A percentile compares a stretch with the other conserved stretches of the same genome.
Evolutionary conservation across 31 red algal species (phyloP).

Genomic region (Asparagopsis taxiformis): DNA sequence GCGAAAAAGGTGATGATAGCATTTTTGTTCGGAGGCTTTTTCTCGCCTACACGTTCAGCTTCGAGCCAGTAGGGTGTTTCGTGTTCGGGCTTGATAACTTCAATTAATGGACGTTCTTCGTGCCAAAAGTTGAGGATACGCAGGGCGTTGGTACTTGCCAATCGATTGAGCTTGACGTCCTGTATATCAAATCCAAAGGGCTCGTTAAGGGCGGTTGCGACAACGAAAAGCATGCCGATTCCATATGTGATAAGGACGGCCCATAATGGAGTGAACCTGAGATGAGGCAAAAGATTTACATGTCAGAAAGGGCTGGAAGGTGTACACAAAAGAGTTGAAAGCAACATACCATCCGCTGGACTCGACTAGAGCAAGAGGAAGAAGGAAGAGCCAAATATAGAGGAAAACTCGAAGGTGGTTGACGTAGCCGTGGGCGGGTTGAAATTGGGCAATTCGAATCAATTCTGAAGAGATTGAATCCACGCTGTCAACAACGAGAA

Average conservation of each 20-base stretch:
- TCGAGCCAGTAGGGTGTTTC: not conserved
- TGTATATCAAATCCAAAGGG: slow-evolving; percentile 49
- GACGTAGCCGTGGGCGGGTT: slow-evolving; percentile 36
- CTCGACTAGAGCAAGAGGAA: slow-evolving; percentile 37
- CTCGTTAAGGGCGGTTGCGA: slow-evolving; percentile 38
- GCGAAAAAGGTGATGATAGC: not conserved
- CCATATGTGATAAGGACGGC: slow-evolving; percentile 43
- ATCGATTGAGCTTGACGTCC: slow-evolving; percentile 46
- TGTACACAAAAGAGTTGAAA: not conserved
- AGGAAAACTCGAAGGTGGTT: slow-evolving; percentile 49
- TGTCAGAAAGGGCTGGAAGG: not conserved
- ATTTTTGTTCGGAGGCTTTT: not conserved
- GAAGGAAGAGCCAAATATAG: slow-evolving; percentile 53
- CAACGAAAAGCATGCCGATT: slow-evolving; percentile 31
- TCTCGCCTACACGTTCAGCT: too few species aligned
- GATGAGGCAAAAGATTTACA: too few species aligned
- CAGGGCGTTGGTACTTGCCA: slow-evolving; percentile 10
- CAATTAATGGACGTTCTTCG: not conserved
- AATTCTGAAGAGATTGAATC: slow-evolving; percentile 1
- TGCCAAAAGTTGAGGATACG: not conserved
- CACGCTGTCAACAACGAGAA: slow-evolving; percentile 18
- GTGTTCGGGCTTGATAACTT: not conserved
- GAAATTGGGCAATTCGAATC: slow-evolving; percentile 22
- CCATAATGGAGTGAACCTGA: slow-evolving; percentile 51
- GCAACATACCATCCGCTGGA: slow-evolving; percentile 52